Base-by-base conservation (phyloP, 331 rosid species). In the Quercus phellos region DNA sequence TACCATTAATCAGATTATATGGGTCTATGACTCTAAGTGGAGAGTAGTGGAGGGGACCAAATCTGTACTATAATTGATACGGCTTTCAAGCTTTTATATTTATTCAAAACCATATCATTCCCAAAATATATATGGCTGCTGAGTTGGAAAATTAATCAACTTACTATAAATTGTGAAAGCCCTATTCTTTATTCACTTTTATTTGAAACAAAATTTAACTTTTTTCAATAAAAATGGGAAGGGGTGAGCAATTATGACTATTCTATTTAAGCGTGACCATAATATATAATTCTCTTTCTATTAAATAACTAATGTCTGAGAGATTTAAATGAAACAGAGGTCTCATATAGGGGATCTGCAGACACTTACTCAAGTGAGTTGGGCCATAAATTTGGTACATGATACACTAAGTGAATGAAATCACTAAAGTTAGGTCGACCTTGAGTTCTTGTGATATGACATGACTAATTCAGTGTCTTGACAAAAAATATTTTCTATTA, bases 1-100 rank as follows among this genome's bases (percentile, higher is more conserved):
- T 58, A 1, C 16, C 30, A 22, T 58, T 4, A 17, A 17, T 32
- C 73, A 82, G 81, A 77, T 66, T 64, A 60, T 34, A 79, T 4
- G 77, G 71, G 71, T 34, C 71, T 24, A 79, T 6, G 77, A 43
- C 50, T 66, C 51, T 34, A 32, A 66, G 16, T 58, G 76, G 64
- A 24, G 51, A 3, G 67, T 56, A 27, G 72, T 55, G 30, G 70
- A 70, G 82, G 72, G 82, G 82, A 72, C 82, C 82, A 46, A 10
- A 73, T 79, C 4, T 38, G 55, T 66, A 32, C 71, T 66, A 3
- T 32, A 42, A 72, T 63, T 77, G 50, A 63, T 71, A 72, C 68
- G 69, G 78, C 55, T 79, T 79, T 79, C 68, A 32, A 61, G 73
- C 32, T 24, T 51, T 50, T 61, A n/a, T 6, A 14, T 29, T 29